phyloP scores from a whole-genome alignment of 495 filamentous ascomycete species.

The Talaromyces liani region DNA sequence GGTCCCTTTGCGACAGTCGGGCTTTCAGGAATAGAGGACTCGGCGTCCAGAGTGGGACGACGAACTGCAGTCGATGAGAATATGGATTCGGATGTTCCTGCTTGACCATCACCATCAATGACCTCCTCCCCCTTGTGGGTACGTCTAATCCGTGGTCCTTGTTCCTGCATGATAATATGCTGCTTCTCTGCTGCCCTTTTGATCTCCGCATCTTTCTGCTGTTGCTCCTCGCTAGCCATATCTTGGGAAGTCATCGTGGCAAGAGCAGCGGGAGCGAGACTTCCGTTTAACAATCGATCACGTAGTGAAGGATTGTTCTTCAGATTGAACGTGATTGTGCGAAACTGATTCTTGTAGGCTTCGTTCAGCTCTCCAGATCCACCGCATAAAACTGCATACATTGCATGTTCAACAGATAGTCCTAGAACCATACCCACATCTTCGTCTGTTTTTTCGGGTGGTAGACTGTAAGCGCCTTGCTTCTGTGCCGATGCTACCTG shows the following conservation, averaged over 20 bases:
- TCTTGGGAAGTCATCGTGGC: constrained; percentile 80
- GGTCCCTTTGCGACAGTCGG: constrained; percentile 23
- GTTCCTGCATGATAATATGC: constrained; percentile 73
- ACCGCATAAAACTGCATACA: constrained; percentile 50
- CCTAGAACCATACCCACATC: constrained; percentile 48
- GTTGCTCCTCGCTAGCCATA: constrained; percentile 84
- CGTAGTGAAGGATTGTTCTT: constrained; percentile 77
- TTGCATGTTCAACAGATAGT: constrained; percentile 68
- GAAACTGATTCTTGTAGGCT: constrained; percentile 49
- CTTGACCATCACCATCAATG: constrained; percentile 58
- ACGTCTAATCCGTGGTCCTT: constrained; percentile 74
- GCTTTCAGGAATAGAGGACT: constrained; percentile 28
- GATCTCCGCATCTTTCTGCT: constrained; percentile 67
- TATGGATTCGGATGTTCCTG: constrained; percentile 38
- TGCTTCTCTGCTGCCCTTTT: constrained; percentile 80
- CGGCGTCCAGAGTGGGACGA: constrained; percentile 32
- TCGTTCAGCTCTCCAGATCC: constrained; percentile 41
- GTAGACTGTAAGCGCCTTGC: constrained; percentile 41
- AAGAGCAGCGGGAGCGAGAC: constrained; percentile 61
- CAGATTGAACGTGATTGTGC: constrained; percentile 69
- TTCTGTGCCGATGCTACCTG: constrained; percentile 44
- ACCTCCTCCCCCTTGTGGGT: constrained; percentile 96
- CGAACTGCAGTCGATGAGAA: constrained; percentile 36
- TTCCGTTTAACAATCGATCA: constrained; percentile 62
- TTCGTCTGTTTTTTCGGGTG: constrained; percentile 42